Conservation (phyloP, 805 yeast genomes). For the Starmerella asiatica region DNA sequence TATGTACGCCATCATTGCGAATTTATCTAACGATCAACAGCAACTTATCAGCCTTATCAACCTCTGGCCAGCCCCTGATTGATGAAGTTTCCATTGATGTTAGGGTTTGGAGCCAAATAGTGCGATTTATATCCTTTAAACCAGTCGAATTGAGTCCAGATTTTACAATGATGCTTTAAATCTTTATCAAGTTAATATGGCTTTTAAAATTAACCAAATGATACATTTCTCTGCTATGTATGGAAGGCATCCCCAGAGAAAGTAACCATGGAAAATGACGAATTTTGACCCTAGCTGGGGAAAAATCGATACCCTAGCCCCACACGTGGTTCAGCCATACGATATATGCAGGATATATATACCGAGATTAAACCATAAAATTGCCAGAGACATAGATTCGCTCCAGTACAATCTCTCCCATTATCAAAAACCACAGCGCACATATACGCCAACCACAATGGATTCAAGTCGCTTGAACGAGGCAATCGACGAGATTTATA, state of each 20-base stretch:
- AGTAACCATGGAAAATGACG: neutral
- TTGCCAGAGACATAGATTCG: neutral
- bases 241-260: neutral
- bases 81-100: neutral
- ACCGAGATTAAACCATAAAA: neutral
- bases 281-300: conserved; percentile 1
- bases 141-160: too few species aligned
- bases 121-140: too few species aligned
- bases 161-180: too few species aligned
- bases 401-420: neutral
- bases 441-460: conserved; percentile 26
- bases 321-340: conserved; percentile 11
- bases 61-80: neutral
- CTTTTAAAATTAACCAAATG: neutral
- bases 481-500: conserved; percentile 34
- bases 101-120: too few species aligned
- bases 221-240: conserved; percentile 9
- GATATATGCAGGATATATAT: conserved; percentile 10
- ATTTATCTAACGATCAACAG: too few species aligned
- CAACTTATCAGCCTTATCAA: neutral
- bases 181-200: too few species aligned
- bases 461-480: conserved; percentile 32
- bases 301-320: conserved; percentile 1
- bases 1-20: too few species aligned
- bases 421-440: neutral